These are phyloP conservation scores for Podospora tetraspora DNA, from an alignment of 495 filamentous ascomycete species.

Conservation along the genomic window DNA sequence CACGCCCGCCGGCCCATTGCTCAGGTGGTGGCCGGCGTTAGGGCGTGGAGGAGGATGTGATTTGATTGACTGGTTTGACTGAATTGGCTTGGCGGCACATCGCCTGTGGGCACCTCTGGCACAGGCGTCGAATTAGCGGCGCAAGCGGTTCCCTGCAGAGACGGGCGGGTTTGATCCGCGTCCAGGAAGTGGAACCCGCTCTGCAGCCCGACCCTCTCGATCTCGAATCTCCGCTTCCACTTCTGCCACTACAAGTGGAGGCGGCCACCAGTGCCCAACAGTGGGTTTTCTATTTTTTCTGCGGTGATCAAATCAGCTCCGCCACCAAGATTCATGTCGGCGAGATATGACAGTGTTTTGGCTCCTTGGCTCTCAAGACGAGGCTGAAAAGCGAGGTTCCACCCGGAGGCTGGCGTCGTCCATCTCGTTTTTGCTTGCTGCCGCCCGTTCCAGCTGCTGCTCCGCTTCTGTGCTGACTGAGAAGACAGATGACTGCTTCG, in stretches of 20 bases:
- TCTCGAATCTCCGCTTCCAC: background rate
- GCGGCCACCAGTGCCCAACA: background rate
- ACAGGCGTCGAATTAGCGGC: background rate
- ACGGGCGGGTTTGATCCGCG: constrained; percentile 27
- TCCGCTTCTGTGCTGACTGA: background rate
- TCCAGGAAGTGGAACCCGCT: constrained; percentile 27
- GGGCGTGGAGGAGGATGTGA: no score
- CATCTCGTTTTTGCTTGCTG: background rate
- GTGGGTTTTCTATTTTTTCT: background rate
- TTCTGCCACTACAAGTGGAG: no score
- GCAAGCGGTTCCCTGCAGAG: background rate
- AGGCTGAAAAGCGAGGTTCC: background rate
- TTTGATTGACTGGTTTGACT: background rate
- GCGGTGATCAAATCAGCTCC: background rate
- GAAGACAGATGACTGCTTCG: background rate
- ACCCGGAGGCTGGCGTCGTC: background rate
- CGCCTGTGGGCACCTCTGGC: no score
- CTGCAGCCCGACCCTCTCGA: background rate
- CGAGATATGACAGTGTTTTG: background rate
- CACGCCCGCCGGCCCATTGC: background rate
- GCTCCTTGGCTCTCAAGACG: background rate
- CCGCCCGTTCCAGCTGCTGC: background rate
- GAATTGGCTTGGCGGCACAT: background rate
- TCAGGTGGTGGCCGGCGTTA: background rate
- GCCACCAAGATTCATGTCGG: background rate